Base-by-base conservation (phyloP, 768 basidiomycete genomes). In the Phlebiopsis gigantea region DNA sequence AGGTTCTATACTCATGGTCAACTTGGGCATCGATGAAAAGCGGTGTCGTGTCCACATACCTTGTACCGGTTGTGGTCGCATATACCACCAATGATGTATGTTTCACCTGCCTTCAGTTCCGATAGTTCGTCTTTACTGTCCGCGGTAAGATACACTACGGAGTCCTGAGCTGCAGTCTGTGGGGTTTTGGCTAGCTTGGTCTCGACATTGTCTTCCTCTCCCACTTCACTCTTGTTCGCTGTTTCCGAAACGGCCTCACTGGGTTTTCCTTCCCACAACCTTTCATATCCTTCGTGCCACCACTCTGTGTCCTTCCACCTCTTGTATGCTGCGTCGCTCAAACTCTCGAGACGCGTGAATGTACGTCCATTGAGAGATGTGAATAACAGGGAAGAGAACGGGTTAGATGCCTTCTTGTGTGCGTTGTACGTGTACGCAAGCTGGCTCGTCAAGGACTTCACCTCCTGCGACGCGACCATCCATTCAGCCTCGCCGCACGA, bases 61-160 rank as follows among this genome's bases (percentile, higher is more conserved):
- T 96, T 98, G 77, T 95, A 91, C 43, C 96, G 88, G 73, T 99
- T 99, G 67, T 89, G 90, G 70, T 99, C 97, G 57, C 87, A 88
- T 63, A 99, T 88, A 5, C 95, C 96, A 26, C 96, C 96, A 52
- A 99, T 94, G 63, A 99, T 84, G 68, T 98, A 98, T 7, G 86
- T 89, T 67, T 95, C 88, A 43, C 86, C 84, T 54, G 91, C 84
- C 54, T 78, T 83, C 54, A 99, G 80, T 64, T 90, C 87, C n/a
- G 77, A 73, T 43, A 99, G 73, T 71, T 95, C 92, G 49, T 95
- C 83, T 28, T 85, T 80, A 7, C 95, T 86, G 72, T 99, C 97
- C 1, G 95, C 97, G 6, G 97, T 97, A 51, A 99, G 83, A 71
- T 99, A 99, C 39, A 98, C 79, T 53, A 97, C 75, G 45, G 68